Percentiles rank a stretch among this genome's conserved stretches.
phyloP scores from a whole-genome alignment of 257 asterid genomes.

The Nemophila menziesii region DNA sequence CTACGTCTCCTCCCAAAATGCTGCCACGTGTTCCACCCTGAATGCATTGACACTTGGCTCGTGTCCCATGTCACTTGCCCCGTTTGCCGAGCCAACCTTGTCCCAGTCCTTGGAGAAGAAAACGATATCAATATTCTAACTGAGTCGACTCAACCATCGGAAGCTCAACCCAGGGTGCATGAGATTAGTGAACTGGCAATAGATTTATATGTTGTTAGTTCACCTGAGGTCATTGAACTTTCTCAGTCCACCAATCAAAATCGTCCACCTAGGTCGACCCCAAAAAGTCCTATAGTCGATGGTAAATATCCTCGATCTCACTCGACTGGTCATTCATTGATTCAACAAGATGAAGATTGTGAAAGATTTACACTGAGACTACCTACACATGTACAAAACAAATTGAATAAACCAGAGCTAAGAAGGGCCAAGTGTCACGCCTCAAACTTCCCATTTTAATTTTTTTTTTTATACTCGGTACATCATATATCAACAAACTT shows the following conservation, averaged over 20 bases:
- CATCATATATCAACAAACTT: too few species aligned
- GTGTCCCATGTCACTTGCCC: conserved; percentile 42
- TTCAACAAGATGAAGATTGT: conserved; percentile 15
- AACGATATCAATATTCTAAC: not conserved
- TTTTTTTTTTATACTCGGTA: too few species aligned
- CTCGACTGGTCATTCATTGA: conserved; percentile 24
- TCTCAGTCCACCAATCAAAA: not conserved
- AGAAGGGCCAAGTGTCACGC: conserved; percentile 8
- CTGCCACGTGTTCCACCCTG: conserved; percentile 33
- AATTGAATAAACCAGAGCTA: conserved; percentile 15
- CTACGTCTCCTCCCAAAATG: conserved; percentile 30
- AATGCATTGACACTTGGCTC: conserved; percentile 42
- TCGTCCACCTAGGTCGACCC: conserved; percentile 8
- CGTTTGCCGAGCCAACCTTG: conserved; percentile 41
- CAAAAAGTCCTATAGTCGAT: not conserved
- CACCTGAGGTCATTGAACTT: conserved; percentile 9
- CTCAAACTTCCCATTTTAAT: too few species aligned
- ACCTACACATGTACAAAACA: conserved; percentile 15
- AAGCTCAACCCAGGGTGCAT: not conserved
- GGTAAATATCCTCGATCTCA: conserved; percentile 18
- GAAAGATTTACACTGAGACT: conserved; percentile 29
- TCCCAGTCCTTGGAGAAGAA: conserved; percentile 7
- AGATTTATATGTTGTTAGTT: conserved; percentile 4
- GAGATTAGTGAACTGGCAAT: conserved; percentile 7
- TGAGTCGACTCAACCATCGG: not conserved